Evolutionary conservation across 208 protist species (phyloP).

Genomic region (Borovskyia barvae): DNA sequence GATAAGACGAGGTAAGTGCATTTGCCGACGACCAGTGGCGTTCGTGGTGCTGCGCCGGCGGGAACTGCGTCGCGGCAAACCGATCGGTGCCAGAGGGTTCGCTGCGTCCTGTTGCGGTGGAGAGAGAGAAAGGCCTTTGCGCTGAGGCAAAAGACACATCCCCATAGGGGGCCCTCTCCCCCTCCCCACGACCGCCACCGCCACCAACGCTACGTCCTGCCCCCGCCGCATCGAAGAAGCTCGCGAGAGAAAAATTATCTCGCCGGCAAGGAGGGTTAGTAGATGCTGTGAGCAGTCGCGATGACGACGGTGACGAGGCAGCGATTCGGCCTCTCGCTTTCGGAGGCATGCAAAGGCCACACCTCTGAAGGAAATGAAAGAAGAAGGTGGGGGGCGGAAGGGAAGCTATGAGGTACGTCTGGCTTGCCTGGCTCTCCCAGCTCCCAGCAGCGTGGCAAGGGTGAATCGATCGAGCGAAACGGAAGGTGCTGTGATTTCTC

Average conservation of each 20-base stretch:
- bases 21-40: constrained; percentile 10
- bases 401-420: no score
- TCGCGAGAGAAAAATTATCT: constrained; percentile 36
- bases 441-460: no score
- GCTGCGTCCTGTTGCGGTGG: background rate
- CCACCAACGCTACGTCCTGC: constrained; percentile 8
- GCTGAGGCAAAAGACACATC: constrained; percentile 8
- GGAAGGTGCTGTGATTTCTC: no score
- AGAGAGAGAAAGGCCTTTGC: background rate
- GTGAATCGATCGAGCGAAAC: no score
- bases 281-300: background rate
- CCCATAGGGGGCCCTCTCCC: no score
- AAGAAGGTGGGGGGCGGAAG: constrained; percentile 3
- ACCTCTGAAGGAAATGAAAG: background rate
- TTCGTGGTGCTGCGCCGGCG: background rate
- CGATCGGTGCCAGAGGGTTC: background rate
- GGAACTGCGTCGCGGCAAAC: background rate
- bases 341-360: constrained; percentile 25
- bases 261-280: background rate
- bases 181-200: constrained; percentile 1
- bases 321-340: constrained; percentile 10
- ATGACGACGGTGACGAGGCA: constrained; percentile 3
- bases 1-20: no score
- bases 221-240: constrained; percentile 44
- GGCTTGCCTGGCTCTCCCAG: no score